phyloP scores from a whole-genome alignment of 202 grass and related monocot species.

The Saccharum hybrid region DNA sequence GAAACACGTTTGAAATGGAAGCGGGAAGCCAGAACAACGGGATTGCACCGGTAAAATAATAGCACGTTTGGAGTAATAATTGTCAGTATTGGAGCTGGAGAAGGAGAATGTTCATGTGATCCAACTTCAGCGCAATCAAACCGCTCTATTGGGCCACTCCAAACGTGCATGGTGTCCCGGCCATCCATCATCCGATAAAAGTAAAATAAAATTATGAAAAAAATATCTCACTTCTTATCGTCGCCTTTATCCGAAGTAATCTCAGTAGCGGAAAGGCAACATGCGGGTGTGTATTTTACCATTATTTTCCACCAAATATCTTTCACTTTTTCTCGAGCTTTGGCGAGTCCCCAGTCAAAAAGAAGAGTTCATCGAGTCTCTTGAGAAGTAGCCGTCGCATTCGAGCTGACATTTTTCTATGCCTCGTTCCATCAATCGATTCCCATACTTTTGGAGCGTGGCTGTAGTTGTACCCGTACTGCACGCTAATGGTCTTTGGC shows the following conservation, averaged over 20 bases:
- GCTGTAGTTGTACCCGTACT: neutral
- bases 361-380: slow-evolving; percentile 13
- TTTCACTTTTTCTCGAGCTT: slow-evolving; percentile 36
- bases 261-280: slow-evolving; percentile 17
- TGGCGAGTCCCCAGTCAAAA: slow-evolving; percentile 59
- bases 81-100: neutral
- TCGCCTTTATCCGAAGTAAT: slow-evolving; percentile 43
- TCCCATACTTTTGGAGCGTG: slow-evolving; percentile 56
- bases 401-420: slow-evolving; percentile 9
- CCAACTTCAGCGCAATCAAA: neutral
- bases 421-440: slow-evolving; percentile 46
- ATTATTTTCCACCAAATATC: slow-evolving; percentile 41
- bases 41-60: neutral
- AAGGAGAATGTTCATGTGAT: neutral
- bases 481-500: neutral
- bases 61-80: neutral
- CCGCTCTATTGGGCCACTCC: neutral
- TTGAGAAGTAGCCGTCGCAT: slow-evolving; percentile 19
- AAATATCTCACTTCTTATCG: slow-evolving; percentile 38
- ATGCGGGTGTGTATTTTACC: neutral
- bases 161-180: neutral
- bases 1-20: neutral
- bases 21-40: neutral
- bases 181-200: slow-evolving; percentile 5
- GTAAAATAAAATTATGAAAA: slow-evolving; percentile 29